Conservation (phyloP, 2,329 filamentous ascomycete species). For the Aspergillus sp. region DNA sequence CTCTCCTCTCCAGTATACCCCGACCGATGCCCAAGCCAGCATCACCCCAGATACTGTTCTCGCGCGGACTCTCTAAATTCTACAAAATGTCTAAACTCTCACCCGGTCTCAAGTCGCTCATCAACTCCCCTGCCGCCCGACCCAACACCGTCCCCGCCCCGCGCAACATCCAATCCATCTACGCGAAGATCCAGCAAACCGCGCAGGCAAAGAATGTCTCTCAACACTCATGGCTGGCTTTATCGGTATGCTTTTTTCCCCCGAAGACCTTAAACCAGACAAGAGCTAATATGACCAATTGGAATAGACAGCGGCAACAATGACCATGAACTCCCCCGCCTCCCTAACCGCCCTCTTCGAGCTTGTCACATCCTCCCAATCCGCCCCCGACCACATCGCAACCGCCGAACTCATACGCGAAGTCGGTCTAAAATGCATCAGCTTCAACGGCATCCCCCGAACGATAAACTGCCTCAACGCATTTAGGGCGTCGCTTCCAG, state of each 20-base stretch:
- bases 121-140: constrained; percentile 67
- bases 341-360: constrained; percentile 65
- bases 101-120: constrained; percentile 67
- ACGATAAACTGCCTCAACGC: constrained; percentile 79
- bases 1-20: not conserved
- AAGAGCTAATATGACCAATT: not conserved
- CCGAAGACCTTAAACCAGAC: not conserved
- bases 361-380: constrained; percentile 34
- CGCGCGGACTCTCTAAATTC: not conserved
- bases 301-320: constrained; percentile 75
- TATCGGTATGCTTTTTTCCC: constrained; percentile 52
- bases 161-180: constrained; percentile 62
- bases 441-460: constrained; percentile 65
- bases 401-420: constrained; percentile 44
- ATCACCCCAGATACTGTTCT: not conserved
- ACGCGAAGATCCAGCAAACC: constrained; percentile 62
- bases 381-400: constrained; percentile 26
- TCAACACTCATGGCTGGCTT: constrained; percentile 63
- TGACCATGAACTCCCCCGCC: constrained; percentile 83
- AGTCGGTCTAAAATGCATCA: constrained; percentile 49
- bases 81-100: constrained; percentile 70
- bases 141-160: constrained; percentile 67
- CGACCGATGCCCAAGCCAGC: constrained; percentile 1
- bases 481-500: constrained; percentile 64
- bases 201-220: constrained; percentile 64